Conservation (phyloP, 805 yeast species). For the Zygotorulaspora chibaensis region DNA sequence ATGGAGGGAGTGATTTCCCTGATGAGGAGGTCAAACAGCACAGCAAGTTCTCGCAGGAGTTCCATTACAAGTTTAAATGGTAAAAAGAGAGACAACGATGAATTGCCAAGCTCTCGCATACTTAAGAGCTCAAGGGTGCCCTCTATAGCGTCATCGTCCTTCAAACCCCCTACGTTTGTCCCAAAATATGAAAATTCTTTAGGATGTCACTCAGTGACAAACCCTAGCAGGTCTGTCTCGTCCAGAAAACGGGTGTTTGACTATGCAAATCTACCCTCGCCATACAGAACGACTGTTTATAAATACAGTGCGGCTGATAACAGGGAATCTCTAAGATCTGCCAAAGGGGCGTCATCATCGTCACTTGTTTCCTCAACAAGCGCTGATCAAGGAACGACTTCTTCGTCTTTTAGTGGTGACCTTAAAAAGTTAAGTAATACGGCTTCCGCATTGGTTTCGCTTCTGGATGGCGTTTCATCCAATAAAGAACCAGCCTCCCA, state of each 20-base stretch:
- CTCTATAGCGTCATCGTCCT: slow-evolving; percentile 10
- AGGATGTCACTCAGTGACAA: slow-evolving; percentile 16
- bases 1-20: slow-evolving; percentile 75
- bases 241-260: slow-evolving; percentile 36
- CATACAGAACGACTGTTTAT: slow-evolving; percentile 36
- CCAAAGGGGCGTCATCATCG: not conserved
- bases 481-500: slow-evolving; percentile 14
- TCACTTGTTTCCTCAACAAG: not conserved
- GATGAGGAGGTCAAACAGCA: slow-evolving; percentile 34
- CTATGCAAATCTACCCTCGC: slow-evolving; percentile 38
- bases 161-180: slow-evolving; percentile 35
- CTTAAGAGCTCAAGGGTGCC: slow-evolving; percentile 13
- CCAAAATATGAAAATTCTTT: slow-evolving; percentile 33
- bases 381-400: slow-evolving; percentile 5
- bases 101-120: slow-evolving; percentile 8
- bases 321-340: not conserved
- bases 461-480: slow-evolving; percentile 35
- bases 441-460: slow-evolving; percentile 46
- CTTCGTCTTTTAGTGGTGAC: not conserved
- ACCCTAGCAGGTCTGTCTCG: slow-evolving; percentile 19
- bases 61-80: not conserved
- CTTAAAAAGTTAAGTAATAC: slow-evolving; percentile 41
- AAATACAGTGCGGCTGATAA: slow-evolving; percentile 25
- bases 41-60: slow-evolving; percentile 6
- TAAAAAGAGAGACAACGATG: slow-evolving; percentile 4